These are phyloP conservation scores for Miscanthus sacchariflorus DNA, from an alignment of 202 grass and related monocot genomes.

Conservation along the genomic window DNA sequence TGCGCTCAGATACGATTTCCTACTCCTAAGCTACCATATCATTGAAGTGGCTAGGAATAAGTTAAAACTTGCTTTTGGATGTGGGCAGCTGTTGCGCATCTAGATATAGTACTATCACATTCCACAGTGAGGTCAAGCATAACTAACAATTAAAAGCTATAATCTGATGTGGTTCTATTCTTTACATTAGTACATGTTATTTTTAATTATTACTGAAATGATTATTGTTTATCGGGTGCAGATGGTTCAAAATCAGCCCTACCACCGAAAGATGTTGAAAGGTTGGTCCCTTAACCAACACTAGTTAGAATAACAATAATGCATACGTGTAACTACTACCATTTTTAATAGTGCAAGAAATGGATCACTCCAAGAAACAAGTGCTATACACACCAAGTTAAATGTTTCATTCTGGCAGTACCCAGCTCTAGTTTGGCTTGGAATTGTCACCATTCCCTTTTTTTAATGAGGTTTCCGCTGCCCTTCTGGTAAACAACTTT, in stretches of 20 bases:
- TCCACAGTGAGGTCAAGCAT: too few relatives aligned
- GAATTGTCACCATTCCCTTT: slow-evolving; percentile 1
- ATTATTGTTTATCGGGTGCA: slow-evolving; percentile 50
- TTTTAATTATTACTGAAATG: background rate
- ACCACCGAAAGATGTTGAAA: slow-evolving; percentile 91
- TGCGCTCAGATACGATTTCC: background rate
- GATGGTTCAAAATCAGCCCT: slow-evolving; percentile 80
- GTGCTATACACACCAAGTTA: background rate
- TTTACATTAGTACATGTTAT: slow-evolving; percentile 12
- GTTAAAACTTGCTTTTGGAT: background rate
- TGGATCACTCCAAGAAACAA: background rate
- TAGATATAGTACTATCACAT: too few relatives aligned
- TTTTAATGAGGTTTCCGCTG: slow-evolving; percentile 36
- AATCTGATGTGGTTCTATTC: background rate
- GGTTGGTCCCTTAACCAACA: slow-evolving; percentile 51
- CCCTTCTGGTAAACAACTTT: slow-evolving; percentile 37
- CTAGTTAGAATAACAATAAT: slow-evolving; percentile 36
- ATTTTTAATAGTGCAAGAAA: slow-evolving; percentile 4
- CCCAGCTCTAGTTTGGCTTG: slow-evolving; percentile 1
- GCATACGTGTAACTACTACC: background rate
- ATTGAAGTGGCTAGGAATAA: background rate
- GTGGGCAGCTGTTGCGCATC: too few relatives aligned
- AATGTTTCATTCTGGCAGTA: slow-evolving; percentile 19
- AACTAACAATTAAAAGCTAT: too few relatives aligned
- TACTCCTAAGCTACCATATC: slow-evolving; percentile 6